A percentile compares a stretch with the other conserved stretches of the same genome.
Evolutionary conservation across 148 eudicot species (phyloP).

Genomic region (Rhododendron ovatum): DNA sequence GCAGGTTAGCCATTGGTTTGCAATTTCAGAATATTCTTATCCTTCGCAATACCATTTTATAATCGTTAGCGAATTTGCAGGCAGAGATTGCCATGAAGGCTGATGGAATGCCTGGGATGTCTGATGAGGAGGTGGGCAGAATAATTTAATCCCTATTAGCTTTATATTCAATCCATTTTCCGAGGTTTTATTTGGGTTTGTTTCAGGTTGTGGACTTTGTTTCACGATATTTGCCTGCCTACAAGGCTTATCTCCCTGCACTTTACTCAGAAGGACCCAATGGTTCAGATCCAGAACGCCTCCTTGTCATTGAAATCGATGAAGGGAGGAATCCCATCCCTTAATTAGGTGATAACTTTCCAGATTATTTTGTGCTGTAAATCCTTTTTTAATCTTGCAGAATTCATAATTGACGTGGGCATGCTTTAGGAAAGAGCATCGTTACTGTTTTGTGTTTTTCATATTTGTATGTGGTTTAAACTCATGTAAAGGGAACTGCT

Average conservation of each 20-base stretch:
- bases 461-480: neutral
- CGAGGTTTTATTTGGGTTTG: neutral
- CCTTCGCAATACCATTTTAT: neutral
- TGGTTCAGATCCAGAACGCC: slow-evolving; percentile 65
- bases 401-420: neutral
- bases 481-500: neutral
- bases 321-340: slow-evolving; percentile 93
- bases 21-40: neutral
- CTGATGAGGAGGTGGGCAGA: slow-evolving; percentile 77
- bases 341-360: slow-evolving; percentile 26
- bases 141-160: neutral
- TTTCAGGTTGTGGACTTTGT: slow-evolving; percentile 88
- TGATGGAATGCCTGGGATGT: slow-evolving; percentile 82
- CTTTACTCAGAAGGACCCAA: slow-evolving; percentile 88
- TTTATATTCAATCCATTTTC: neutral
- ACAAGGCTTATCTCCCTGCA: slow-evolving; percentile 87
- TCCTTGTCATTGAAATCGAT: slow-evolving; percentile 80
- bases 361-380: neutral
- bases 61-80: slow-evolving; percentile 37
- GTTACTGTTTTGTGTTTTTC: neutral
- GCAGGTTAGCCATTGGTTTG: slow-evolving; percentile 50
- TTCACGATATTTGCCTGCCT: slow-evolving; percentile 92
- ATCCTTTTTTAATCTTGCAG: neutral
- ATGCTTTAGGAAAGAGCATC: neutral
- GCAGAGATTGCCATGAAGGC: slow-evolving; percentile 94